Base-by-base conservation (phyloP, 1,139 yeast species). In the Suhomyces yuchorum region DNA sequence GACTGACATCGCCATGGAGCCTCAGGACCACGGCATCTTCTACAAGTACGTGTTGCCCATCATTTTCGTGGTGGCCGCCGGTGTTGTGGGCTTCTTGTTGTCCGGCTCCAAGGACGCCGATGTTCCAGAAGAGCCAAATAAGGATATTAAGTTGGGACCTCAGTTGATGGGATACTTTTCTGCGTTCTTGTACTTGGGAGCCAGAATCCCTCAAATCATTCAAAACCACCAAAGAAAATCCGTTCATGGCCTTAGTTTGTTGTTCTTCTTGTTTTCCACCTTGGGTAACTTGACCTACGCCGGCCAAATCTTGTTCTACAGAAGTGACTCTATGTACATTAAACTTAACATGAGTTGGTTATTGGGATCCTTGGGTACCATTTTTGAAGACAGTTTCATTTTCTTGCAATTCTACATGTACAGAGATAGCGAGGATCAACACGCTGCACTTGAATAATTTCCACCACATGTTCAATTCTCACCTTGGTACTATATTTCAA, bases 271-370 rank as follows among this genome's bases (percentile, higher is more conserved):
- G 51, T 82, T 87, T 55, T 85, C 93, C 37, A 80, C 88, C 15
- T 68, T 86, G 56, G 96, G 95, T 22, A 87, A 88, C 63, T 62
- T 86, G 54, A 84, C 93, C 3, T 88, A 87, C 61, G 89, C 92
- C 19, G 81, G 83, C 43, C 92, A 87, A 60, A 87, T 87, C 48
- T 68, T 87, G 50, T 73, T 84, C 55, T 87, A 77, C 66, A 73
- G 93, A 58, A 73, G 73, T 44, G 93, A 87, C 60, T 56, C 70
- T 52, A 72, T 77, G 37, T 87, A 87, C 68, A 60, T 87, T 39
- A 60, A 76, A 53, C 72, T 85, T 54, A 87, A 87, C 65, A 61
- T 84, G 57, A 82, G 89, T 54, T 86, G 93, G 93, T 69, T 86
- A 54, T 66, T 86, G 55, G 93, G 93, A 1, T 82, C 90, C 1